Conservation (phyloP, 2,329 filamentous ascomycete genomes). For the Cladosporium velox region DNA sequence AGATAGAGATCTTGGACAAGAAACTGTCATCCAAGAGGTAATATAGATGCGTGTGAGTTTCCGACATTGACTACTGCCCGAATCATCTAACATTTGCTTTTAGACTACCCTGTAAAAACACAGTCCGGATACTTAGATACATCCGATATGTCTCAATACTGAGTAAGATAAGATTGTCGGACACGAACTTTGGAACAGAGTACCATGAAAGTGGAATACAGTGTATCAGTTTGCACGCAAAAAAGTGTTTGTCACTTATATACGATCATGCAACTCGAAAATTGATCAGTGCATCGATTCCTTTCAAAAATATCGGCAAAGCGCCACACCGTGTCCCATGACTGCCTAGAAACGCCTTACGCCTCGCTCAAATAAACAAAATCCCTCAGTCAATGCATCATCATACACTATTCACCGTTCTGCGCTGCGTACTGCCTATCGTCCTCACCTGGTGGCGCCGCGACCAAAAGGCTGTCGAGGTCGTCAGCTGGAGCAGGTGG, state of each 20-base stretch:
- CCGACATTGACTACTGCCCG: neutral
- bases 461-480: constrained; percentile 55
- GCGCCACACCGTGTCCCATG: neutral
- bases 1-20: neutral
- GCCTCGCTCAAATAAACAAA: constrained; percentile 14
- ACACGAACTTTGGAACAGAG: neutral
- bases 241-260: neutral
- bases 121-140: neutral
- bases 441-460: constrained; percentile 75
- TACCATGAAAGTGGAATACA: neutral
- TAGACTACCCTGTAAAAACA: neutral
- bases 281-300: neutral
- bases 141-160: neutral
- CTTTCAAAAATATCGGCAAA: neutral
- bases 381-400: neutral
- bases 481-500: constrained; percentile 45
- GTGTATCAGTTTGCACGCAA: neutral
- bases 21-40: neutral
- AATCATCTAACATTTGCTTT: neutral
- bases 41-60: neutral
- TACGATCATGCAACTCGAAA: neutral
- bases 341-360: constrained; percentile 9
- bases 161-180: neutral
- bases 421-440: constrained; percentile 85
- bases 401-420: constrained; percentile 66